These are phyloP conservation scores for Rhizophagus sp. DNA, from an alignment of 192 early-diverging fungal species.

Conservation along the genomic window DNA sequence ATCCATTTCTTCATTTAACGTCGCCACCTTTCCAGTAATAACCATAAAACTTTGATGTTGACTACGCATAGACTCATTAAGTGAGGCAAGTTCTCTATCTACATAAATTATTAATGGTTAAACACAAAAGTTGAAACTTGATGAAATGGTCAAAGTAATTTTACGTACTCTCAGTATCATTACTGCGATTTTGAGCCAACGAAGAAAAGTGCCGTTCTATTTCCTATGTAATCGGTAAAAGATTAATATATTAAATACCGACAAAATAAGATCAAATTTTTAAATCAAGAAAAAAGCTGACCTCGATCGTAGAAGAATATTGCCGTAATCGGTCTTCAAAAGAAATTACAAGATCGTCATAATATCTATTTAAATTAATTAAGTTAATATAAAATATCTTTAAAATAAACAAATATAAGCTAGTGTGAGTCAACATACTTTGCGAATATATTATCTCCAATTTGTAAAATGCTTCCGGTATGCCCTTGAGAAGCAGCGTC, in stretches of 20 bases:
- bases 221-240: slow-evolving; percentile 10
- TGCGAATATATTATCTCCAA: slow-evolving; percentile 8
- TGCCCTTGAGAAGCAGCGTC: slow-evolving; percentile 12
- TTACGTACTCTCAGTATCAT: neutral
- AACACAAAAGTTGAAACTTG: neutral
- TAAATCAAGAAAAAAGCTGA: neutral
- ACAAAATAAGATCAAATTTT: neutral
- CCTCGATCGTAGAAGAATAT: slow-evolving; percentile 18
- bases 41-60: slow-evolving; percentile 30
- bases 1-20: slow-evolving; percentile 18
- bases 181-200: neutral
- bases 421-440: neutral
- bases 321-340: slow-evolving; percentile 21
- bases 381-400: neutral
- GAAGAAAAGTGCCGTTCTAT: slow-evolving; percentile 22
- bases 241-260: neutral
- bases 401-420: neutral
- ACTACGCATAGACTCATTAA: slow-evolving; percentile 24
- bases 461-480: neutral
- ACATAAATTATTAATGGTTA: neutral
- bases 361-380: slow-evolving; percentile 14
- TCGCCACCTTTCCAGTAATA: slow-evolving; percentile 27
- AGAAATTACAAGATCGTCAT: slow-evolving; percentile 14
- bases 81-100: neutral
- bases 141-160: neutral